phyloP scores from a whole-genome alignment of 83 land plant species.

The Diphasiastrum complanatum region DNA sequence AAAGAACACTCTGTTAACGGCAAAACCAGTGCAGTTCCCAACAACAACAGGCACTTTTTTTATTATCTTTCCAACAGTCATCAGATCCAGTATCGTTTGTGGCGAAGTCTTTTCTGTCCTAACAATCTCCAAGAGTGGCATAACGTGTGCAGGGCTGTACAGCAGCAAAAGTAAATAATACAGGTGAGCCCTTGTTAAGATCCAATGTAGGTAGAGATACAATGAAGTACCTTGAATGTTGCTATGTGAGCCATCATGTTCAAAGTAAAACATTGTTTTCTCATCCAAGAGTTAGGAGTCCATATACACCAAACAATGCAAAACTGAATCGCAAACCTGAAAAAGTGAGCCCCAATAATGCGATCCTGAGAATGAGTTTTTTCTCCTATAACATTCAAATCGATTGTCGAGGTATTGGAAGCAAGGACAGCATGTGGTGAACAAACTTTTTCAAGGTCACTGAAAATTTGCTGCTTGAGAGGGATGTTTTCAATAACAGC shows the following conservation, averaged over 20 bases:
- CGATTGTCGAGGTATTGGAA: constrained; percentile 34
- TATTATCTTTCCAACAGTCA: constrained; percentile 68
- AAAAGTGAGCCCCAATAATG: constrained; percentile 32
- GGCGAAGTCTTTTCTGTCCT: constrained; percentile 76
- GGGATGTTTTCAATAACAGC: constrained; percentile 32
- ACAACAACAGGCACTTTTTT: constrained; percentile 88
- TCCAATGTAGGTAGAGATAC: too few species aligned
- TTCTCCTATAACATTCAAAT: constrained; percentile 23
- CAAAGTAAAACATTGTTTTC: too few species aligned
- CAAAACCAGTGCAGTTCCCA: constrained; percentile 85
- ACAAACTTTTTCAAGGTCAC: constrained; percentile 28
- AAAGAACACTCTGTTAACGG: constrained; percentile 71
- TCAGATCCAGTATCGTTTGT: constrained; percentile 74
- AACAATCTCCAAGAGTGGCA: constrained; percentile 82
- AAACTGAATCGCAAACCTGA: too few species aligned
- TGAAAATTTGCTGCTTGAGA: constrained; percentile 32
- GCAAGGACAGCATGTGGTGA: constrained; percentile 28
- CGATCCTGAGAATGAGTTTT: constrained; percentile 18
- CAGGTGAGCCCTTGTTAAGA: too few species aligned
- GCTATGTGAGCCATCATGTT: too few species aligned
- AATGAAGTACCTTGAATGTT: too few species aligned
- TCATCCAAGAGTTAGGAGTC: too few species aligned
- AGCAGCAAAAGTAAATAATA: neutral
- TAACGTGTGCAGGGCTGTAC: constrained; percentile 82
- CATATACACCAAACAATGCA: too few species aligned